Percentiles rank a stretch among this genome's conserved stretches.
Evolutionary conservation across 495 filamentous ascomycete species (phyloP).

Genomic region (Emericellopsis terricola): DNA sequence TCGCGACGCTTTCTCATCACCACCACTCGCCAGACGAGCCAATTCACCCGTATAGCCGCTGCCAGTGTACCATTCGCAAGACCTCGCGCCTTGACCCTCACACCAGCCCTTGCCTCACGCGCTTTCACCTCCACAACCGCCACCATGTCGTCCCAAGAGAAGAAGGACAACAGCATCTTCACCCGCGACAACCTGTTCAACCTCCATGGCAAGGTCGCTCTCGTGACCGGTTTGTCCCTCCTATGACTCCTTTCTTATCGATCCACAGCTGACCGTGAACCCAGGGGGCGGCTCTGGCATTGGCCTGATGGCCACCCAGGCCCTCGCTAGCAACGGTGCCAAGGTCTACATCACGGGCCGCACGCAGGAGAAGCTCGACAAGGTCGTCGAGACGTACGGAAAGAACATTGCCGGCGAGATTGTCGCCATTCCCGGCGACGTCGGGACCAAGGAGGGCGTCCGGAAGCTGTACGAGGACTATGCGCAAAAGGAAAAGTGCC

Average conservation of each 20-base stretch:
- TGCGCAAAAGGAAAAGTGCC: constrained; percentile 36
- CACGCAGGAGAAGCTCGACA: constrained; percentile 24
- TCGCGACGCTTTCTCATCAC: too few relatives aligned
- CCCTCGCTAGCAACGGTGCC: constrained; percentile 60
- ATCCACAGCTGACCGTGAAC: too few relatives aligned
- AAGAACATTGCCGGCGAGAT: constrained; percentile 10
- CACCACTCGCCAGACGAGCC: too few relatives aligned
- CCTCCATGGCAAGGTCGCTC: constrained; percentile 17
- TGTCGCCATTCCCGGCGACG: constrained; percentile 19
- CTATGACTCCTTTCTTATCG: background rate
- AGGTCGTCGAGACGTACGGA: constrained; percentile 17
- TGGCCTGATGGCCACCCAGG: constrained; percentile 67
- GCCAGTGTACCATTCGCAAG: too few relatives aligned
- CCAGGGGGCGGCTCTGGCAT: constrained; percentile 34
- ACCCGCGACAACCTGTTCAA: background rate
- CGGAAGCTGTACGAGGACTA: constrained; percentile 45
- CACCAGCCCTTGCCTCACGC: too few relatives aligned
- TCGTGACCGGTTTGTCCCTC: constrained; percentile 15
- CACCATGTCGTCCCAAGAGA: background rate
- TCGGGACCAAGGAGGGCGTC: constrained; percentile 28
- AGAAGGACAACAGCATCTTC: background rate
- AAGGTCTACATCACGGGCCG: constrained; percentile 78
- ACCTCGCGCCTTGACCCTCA: too few relatives aligned
- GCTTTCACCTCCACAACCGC: too few relatives aligned
- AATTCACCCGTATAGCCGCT: too few relatives aligned